Evolutionary conservation across 148 eudicot genomes (phyloP).

Genomic region (Cornus controversa): DNA sequence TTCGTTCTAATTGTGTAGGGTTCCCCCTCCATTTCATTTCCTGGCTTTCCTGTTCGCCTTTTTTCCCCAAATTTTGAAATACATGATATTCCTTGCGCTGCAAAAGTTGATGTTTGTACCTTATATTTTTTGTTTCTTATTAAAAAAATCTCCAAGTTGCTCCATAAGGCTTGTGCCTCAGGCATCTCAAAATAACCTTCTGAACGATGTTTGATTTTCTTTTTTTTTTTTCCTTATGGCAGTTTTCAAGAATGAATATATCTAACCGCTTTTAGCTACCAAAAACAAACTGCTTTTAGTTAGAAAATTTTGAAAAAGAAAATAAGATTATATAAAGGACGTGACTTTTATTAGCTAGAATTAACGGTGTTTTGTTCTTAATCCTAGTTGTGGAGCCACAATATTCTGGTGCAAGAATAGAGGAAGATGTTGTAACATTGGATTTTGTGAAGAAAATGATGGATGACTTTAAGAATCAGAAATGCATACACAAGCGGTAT

Average conservation of each 20-base stretch:
- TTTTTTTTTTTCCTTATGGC: neutral
- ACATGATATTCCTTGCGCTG: too few relatives aligned
- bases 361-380: constrained; percentile 8
- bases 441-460: constrained; percentile 94
- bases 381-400: constrained; percentile 87
- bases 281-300: neutral
- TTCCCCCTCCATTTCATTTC: too few relatives aligned
- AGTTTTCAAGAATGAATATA: neutral
- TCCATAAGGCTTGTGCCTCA: constrained; percentile 1
- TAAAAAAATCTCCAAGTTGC: too few relatives aligned
- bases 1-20: too few relatives aligned
- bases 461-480: constrained; percentile 88
- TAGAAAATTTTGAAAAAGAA: neutral
- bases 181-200: neutral
- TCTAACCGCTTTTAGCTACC: neutral
- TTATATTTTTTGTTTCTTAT: too few relatives aligned
- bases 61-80: too few relatives aligned
- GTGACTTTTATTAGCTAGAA: neutral
- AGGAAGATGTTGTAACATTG: constrained; percentile 78
- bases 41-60: too few relatives aligned
- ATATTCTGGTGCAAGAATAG: constrained; percentile 95
- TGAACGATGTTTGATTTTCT: neutral
- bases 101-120: too few relatives aligned
- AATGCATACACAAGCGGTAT: constrained; percentile 86
- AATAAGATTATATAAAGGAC: neutral